Base-by-base conservation (phyloP, 768 basidiomycete genomes). In the Tricholoma saponaceum region DNA sequence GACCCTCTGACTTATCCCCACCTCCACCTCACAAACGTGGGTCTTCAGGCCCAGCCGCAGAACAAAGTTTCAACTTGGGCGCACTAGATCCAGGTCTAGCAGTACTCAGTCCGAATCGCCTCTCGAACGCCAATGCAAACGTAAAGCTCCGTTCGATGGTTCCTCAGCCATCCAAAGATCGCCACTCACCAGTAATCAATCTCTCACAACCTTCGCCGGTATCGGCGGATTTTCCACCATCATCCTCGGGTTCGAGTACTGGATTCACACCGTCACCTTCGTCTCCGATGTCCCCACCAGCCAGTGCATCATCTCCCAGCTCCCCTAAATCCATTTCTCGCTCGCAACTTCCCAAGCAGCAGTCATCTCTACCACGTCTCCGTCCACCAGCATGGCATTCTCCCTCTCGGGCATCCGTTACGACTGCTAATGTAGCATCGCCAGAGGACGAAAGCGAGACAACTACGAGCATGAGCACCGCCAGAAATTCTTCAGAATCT, bases 51-150 rank as follows among this genome's bases (percentile, higher is more conserved):
- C n/a, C 30, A 18, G 69, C 72, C 39, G 70, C 68, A 2, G 77
- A 85, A 52, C 62, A 73, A 18, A 82, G 79, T 39, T 76, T 90
- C 58, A 79, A 86, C 62, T 69, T 89, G 8, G 74, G 72, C 33
- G 69, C 76, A 8, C 71, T 90, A 0, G 87, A 90, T 60, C 81
- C 87, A 8, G 86, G 87, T 62, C 77, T 90, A 0, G 78, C 41
- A 18, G 41, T n/a, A 1, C 33, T 33, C 33, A 30, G 28, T 8
- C 28, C 28, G 4, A 30, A 30, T 30, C 28, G 28, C 28, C 28
- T 30, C 28, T 8, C 28, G 8, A 33, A 33, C 10, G 12, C 5
- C 33, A 33, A 2, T 33, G 33, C 33, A 33, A 8, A 33, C 10
- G 33, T 33, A 6, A 33, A 33, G 33, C 33, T 33, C 12, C 7